Conservation (phyloP, 1,284 basidiomycete genomes). For the Amylostereum areolatum region DNA sequence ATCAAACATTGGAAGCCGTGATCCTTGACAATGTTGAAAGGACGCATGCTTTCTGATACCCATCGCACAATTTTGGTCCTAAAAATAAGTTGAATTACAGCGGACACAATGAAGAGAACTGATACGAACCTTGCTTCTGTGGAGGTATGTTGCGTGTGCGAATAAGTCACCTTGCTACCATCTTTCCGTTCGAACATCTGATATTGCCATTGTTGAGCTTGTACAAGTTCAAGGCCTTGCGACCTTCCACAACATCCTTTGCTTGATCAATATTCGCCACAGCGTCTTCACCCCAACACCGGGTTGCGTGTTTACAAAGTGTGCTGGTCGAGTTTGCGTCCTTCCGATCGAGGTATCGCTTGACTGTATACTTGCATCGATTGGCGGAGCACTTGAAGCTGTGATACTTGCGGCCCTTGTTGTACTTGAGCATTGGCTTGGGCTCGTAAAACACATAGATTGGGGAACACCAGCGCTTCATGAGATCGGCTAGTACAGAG, state of each 20-base stretch:
- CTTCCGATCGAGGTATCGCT: constrained; percentile 20
- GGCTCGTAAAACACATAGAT: constrained; percentile 27
- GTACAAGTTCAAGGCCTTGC: constrained; percentile 6
- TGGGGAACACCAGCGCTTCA: constrained; percentile 16
- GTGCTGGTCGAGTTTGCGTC: constrained; percentile 28
- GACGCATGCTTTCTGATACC: constrained; percentile 11
- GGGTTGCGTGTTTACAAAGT: constrained; percentile 24
- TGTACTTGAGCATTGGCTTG: constrained; percentile 15
- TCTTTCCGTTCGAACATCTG: constrained; percentile 16
- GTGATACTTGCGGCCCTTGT: constrained; percentile 19
- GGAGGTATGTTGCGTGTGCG: constrained; percentile 2
- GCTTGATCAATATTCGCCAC: constrained; percentile 18
- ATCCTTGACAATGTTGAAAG: constrained; percentile 16
- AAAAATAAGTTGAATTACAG: too few relatives aligned
- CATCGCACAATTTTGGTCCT: constrained; percentile 12
- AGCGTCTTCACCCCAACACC: constrained; percentile 29
- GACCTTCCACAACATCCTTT: constrained; percentile 9
- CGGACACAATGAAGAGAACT: too few relatives aligned
- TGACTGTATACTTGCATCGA: constrained; percentile 20
- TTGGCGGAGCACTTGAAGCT: constrained; percentile 25
- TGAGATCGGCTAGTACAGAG: constrained; percentile 17
- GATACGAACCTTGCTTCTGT: constrained; percentile 3
- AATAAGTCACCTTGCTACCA: constrained; percentile 3
- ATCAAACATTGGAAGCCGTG: constrained; percentile 12
- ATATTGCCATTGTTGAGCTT: constrained; percentile 15